Percentiles rank a stretch among this genome's conserved stretches.
These are phyloP conservation scores for Aspergillus quadricinctus DNA, from an alignment of 2,329 filamentous ascomycete species.

Conservation along the genomic window DNA sequence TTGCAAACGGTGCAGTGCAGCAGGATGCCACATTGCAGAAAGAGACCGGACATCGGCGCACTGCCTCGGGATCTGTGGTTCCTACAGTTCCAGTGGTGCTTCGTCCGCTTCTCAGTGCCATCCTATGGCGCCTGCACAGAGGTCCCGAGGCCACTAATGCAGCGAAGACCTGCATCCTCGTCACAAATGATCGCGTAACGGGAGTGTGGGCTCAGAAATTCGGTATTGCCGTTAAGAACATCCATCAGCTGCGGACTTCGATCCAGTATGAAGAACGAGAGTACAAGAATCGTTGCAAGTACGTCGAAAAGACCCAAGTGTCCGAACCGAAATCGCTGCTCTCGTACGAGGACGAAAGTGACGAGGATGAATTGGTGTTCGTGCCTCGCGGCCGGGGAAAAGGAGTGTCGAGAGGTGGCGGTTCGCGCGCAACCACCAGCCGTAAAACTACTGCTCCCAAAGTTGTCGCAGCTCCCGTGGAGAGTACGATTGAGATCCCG, in stretches of 20 bases:
- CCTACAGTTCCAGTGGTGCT: conserved; percentile 37
- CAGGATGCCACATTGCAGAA: conserved; percentile 20
- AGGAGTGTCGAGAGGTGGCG: conserved; percentile 23
- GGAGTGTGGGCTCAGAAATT: conserved; percentile 46
- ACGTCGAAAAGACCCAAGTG: conserved; percentile 40
- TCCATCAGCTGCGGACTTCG: conserved; percentile 44
- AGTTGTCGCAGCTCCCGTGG: conserved; percentile 19
- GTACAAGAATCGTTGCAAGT: conserved; percentile 43
- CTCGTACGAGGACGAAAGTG: conserved; percentile 46
- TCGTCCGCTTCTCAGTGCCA: conserved; percentile 41
- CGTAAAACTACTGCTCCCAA: conserved; percentile 29
- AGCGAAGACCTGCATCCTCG: conserved; percentile 38
- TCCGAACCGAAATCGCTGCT: conserved; percentile 42
- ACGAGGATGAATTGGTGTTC: conserved; percentile 47
- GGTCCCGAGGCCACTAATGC: conserved; percentile 29
- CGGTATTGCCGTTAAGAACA: conserved; percentile 45
- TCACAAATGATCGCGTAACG: conserved; percentile 42
- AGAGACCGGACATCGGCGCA: conserved; percentile 27
- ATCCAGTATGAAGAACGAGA: conserved; percentile 46
- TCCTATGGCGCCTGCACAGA: conserved; percentile 43
- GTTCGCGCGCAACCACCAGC: conserved; percentile 22
- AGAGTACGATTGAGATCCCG: conserved; percentile 39
- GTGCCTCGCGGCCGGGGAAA: conserved; percentile 40
- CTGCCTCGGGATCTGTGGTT: conserved; percentile 30
- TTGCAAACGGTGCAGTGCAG: conserved; percentile 16